Evolutionary conservation across 148 eudicot genomes (phyloP).

Genomic region (Spergularia bocconei): DNA sequence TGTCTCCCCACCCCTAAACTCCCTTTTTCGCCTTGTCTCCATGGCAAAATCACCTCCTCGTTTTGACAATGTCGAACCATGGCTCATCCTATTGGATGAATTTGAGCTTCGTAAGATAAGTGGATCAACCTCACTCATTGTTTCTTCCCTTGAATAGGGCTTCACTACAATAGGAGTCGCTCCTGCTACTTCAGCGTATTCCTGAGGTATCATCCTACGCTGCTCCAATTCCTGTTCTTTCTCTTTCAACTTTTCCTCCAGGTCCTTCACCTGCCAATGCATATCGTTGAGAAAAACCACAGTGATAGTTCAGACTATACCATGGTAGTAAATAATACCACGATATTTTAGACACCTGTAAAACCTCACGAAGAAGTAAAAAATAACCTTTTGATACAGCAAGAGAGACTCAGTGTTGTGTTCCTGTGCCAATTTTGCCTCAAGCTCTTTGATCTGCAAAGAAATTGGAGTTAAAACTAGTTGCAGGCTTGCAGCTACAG

Average conservation of each 20-base stretch:
- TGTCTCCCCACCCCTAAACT: conserved; percentile 60
- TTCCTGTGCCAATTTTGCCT: conserved; percentile 52
- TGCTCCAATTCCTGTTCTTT: conserved; percentile 43
- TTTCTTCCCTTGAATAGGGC: conserved; percentile 37
- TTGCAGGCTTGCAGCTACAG: background rate
- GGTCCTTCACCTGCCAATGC: conserved; percentile 60
- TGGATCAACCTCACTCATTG: conserved; percentile 42
- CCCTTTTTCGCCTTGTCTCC: conserved; percentile 54
- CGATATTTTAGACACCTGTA: background rate
- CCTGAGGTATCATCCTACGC: conserved; percentile 24
- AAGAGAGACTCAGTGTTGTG: conserved; percentile 37
- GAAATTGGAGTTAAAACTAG: background rate
- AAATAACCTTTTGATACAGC: conserved; percentile 63
- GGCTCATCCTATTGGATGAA: conserved; percentile 51
- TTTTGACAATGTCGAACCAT: conserved; percentile 38
- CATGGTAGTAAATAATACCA: background rate
- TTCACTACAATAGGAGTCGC: conserved; percentile 49
- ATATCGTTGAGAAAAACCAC: background rate
- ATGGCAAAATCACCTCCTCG: conserved; percentile 38
- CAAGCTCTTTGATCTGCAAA: conserved; percentile 67
- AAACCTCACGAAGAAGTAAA: background rate
- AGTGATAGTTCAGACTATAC: background rate
- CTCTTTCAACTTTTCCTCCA: conserved; percentile 64
- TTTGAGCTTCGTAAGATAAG: conserved; percentile 61
- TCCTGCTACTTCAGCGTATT: conserved; percentile 29